A percentile compares a stretch with the other conserved stretches of the same genome.
These are phyloP conservation scores for Suillus paluster DNA, from an alignment of 768 basidiomycete genomes.

Conservation along the genomic window DNA sequence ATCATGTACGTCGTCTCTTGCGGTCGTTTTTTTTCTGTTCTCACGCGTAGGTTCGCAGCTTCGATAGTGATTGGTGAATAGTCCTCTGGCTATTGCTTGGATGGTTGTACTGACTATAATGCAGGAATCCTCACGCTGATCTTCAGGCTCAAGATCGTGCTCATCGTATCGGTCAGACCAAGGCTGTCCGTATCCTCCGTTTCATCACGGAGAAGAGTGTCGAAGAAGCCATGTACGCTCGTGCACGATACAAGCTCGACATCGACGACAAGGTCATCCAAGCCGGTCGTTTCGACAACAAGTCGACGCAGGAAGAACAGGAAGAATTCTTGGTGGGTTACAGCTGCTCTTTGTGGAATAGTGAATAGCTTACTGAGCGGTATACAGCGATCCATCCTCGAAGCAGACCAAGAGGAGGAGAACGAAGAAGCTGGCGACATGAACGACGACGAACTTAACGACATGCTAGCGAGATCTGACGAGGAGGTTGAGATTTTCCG, in stretches of 20 bases:
- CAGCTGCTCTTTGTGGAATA: slow-evolving; percentile 9
- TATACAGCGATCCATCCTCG: slow-evolving; percentile 81
- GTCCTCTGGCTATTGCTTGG: not conserved
- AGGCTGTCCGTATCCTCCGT: slow-evolving; percentile 93
- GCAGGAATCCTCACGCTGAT: slow-evolving; percentile 97
- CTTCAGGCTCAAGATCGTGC: slow-evolving; percentile 99
- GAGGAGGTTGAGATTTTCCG: slow-evolving; percentile 78
- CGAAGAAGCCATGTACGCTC: slow-evolving; percentile 96
- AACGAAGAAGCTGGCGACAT: slow-evolving; percentile 91
- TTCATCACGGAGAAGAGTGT: slow-evolving; percentile 99
- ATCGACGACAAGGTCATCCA: slow-evolving; percentile 99
- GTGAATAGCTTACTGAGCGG: slow-evolving; percentile 12
- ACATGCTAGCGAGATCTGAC: slow-evolving; percentile 85
- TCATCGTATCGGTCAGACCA: slow-evolving; percentile 99
- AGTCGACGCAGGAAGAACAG: slow-evolving; percentile 96
- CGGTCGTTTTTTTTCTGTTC: slow-evolving; percentile 9
- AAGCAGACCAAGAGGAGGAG: slow-evolving; percentile 89
- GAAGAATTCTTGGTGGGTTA: slow-evolving; percentile 85
- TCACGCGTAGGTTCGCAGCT: slow-evolving; percentile 45
- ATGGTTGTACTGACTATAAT: slow-evolving; percentile 7
- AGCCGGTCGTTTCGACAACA: slow-evolving; percentile 98
- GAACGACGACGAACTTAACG: slow-evolving; percentile 95
- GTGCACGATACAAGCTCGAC: slow-evolving; percentile 94
- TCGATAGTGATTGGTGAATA: slow-evolving; percentile 74
- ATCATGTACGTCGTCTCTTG: slow-evolving; percentile 69